Conservation (phyloP, 2,329 filamentous ascomycete species). For the Pseudophaeomoniella oleicola region DNA sequence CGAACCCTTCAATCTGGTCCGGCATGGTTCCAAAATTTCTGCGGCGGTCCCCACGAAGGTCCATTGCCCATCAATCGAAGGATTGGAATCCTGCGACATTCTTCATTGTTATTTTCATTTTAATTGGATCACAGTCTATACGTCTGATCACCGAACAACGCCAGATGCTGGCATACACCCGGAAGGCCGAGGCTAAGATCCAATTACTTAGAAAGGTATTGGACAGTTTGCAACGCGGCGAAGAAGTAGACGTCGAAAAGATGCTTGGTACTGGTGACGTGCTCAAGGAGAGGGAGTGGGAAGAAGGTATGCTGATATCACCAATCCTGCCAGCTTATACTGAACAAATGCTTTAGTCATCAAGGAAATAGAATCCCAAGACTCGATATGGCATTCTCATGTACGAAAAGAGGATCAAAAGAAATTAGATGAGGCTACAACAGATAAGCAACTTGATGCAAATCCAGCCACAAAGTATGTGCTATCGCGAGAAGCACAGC, state of each 20-base stretch:
- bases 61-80: constrained; percentile 31
- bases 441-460: neutral
- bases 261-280: constrained; percentile 64
- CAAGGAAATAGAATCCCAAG: constrained; percentile 1
- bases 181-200: constrained; percentile 68
- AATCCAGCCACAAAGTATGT: neutral
- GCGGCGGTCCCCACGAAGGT: constrained; percentile 19
- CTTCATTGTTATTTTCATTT: constrained; percentile 65
- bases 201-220: constrained; percentile 53
- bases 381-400: constrained; percentile 1
- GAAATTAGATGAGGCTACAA: too few relatives aligned
- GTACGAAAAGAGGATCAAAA: neutral
- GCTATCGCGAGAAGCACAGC: neutral
- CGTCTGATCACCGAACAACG: constrained; percentile 74
- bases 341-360: neutral
- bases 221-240: constrained; percentile 28
- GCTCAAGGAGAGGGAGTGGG: constrained; percentile 70
- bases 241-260: constrained; percentile 70
- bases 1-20: constrained; percentile 51
- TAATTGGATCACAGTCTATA: constrained; percentile 93
- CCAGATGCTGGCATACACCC: constrained; percentile 56
- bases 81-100: constrained; percentile 72
- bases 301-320: constrained; percentile 47
- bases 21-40: constrained; percentile 49
- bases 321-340: neutral